A percentile compares a stretch with the other conserved stretches of the same genome.
Evolutionary conservation across 2,329 filamentous ascomycete genomes (phyloP).

Genomic region (Xylariaceae sp.): DNA sequence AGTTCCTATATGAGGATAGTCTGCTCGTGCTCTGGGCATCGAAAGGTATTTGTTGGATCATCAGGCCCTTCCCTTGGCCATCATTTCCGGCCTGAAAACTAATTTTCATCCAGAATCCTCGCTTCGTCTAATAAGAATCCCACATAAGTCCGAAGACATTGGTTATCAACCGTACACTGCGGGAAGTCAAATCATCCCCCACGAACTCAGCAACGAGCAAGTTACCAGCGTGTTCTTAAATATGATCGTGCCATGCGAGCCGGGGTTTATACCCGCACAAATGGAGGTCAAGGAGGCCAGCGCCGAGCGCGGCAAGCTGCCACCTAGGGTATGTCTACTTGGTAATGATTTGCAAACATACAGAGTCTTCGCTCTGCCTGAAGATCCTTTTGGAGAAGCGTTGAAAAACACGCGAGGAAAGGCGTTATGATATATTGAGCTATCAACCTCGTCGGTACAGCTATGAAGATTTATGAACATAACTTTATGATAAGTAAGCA

Average conservation of each 20-base stretch:
- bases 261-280: conserved; percentile 48
- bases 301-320: conserved; percentile 52
- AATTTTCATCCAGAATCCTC: conserved; percentile 24
- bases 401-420: conserved; percentile 6
- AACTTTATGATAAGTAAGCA: neutral
- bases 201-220: conserved; percentile 40
- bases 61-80: neutral
- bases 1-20: conserved; percentile 68
- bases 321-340: conserved; percentile 57
- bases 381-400: conserved; percentile 31
- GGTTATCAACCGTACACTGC: conserved; percentile 45
- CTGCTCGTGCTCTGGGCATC: conserved; percentile 64
- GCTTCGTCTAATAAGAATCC: conserved; percentile 44
- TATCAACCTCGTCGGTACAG: no score
- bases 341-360: conserved; percentile 55
- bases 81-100: neutral
- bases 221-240: conserved; percentile 38
- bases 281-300: conserved; percentile 59
- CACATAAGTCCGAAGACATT: conserved; percentile 45
- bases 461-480: neutral
- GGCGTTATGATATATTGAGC: neutral
- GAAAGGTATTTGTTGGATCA: conserved; percentile 44
- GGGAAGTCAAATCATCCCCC: conserved; percentile 26
- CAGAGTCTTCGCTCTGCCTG: conserved; percentile 54
- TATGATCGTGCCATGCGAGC: conserved; percentile 36